These are phyloP conservation scores for Cyberlindnera amylophila DNA, from an alignment of 805 yeast genomes.

Conservation along the genomic window DNA sequence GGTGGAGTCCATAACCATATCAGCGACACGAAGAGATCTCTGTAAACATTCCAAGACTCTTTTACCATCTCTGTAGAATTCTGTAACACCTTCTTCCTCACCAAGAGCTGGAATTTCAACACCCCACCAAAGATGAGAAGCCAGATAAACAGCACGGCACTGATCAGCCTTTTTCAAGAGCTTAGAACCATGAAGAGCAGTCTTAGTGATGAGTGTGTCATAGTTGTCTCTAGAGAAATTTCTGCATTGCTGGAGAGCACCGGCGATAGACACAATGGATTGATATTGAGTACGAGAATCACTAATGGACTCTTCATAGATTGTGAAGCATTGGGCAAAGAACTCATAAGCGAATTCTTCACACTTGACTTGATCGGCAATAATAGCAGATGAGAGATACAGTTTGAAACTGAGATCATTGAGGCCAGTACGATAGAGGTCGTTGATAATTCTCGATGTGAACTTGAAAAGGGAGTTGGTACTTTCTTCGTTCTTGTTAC, in stretches of 20 bases:
- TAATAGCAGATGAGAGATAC: slow-evolving; percentile 61
- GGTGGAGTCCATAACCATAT: slow-evolving; percentile 80
- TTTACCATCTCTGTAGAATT: slow-evolving; percentile 49
- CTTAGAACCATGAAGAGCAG: slow-evolving; percentile 85
- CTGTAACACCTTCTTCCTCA: slow-evolving; percentile 41
- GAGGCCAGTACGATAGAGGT: slow-evolving; percentile 45
- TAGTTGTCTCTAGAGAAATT: slow-evolving; percentile 62
- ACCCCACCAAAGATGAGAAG: slow-evolving; percentile 95
- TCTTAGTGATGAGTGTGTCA: slow-evolving; percentile 76
- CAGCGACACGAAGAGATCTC: slow-evolving; percentile 84
- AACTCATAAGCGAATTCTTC: slow-evolving; percentile 82
- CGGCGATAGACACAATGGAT: slow-evolving; percentile 46
- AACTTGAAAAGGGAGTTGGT: slow-evolving; percentile 57
- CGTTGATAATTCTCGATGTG: slow-evolving; percentile 64
- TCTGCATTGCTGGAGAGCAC: slow-evolving; percentile 48
- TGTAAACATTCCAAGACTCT: slow-evolving; percentile 89
- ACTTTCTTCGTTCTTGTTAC: slow-evolving; percentile 29
- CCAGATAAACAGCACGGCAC: slow-evolving; percentile 82
- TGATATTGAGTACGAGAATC: slow-evolving; percentile 53
- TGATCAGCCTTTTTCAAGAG: slow-evolving; percentile 90
- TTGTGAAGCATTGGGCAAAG: slow-evolving; percentile 80
- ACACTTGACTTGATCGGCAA: slow-evolving; percentile 73
- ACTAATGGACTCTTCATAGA: slow-evolving; percentile 65
- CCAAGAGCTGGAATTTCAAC: slow-evolving; percentile 51
- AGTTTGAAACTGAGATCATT: slow-evolving; percentile 38